These are phyloP conservation scores for Nigrospora osmanthi DNA, from an alignment of 2,329 filamentous ascomycete genomes.

Conservation along the genomic window DNA sequence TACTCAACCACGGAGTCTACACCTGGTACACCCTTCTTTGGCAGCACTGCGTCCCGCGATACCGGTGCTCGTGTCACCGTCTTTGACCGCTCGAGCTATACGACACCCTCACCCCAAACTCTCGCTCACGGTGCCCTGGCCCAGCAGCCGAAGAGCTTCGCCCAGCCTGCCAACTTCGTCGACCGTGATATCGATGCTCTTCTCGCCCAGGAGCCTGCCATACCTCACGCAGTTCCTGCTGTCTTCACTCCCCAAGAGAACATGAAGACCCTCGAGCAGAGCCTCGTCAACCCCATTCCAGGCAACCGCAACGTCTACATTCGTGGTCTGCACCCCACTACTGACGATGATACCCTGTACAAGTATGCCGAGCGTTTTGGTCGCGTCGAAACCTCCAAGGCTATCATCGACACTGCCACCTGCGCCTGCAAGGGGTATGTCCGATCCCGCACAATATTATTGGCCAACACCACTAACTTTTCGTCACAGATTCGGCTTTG, in stretches of 20 bases:
- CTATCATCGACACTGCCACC: conserved; percentile 91
- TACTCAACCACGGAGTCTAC: conserved; percentile 63
- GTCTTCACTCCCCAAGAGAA: conserved; percentile 79
- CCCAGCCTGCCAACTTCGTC: conserved; percentile 22
- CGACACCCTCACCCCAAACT: conserved; percentile 59
- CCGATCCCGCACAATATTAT: neutral
- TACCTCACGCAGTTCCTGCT: conserved; percentile 85
- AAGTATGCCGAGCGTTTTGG: conserved; percentile 83
- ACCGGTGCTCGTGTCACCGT: conserved; percentile 50
- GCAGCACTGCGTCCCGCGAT: conserved; percentile 49
- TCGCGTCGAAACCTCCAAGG: conserved; percentile 92
- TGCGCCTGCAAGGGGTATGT: conserved; percentile 91
- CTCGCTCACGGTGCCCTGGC: conserved; percentile 31
- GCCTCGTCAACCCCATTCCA: conserved; percentile 81
- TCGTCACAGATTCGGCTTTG: conserved; percentile 77
- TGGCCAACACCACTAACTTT: conserved; percentile 16
- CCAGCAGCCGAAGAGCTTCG: conserved; percentile 30
- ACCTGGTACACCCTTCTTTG: conserved; percentile 58
- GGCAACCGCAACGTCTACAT: conserved; percentile 99
- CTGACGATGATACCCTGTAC: conserved; percentile 82
- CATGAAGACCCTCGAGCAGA: conserved; percentile 86
- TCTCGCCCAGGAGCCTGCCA: conserved; percentile 67
- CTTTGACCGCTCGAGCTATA: conserved; percentile 57
- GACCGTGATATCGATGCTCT: conserved; percentile 55
- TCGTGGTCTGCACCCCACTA: conserved; percentile 88